Percentiles rank a stretch among this genome's conserved stretches.
phyloP scores from a whole-genome alignment of 306 rosid species.

The Sphenostylis stenocarpa region DNA sequence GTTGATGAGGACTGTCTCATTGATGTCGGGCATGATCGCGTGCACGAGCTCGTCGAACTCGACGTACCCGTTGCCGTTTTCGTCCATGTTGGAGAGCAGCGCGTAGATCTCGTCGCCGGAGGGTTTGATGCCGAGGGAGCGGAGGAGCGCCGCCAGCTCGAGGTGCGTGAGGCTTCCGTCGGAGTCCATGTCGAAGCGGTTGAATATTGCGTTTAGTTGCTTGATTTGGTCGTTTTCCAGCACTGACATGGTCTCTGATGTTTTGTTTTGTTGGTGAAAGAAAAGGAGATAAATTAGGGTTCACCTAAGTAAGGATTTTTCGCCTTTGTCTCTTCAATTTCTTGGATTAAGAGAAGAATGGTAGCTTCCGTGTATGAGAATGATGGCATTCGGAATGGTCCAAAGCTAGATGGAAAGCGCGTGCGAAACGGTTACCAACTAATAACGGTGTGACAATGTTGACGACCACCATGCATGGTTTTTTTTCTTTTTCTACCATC shows the following conservation, averaged over 20 bases:
- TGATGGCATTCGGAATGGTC: neutral
- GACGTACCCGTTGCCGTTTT: slow-evolving; percentile 66
- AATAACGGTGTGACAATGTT: neutral
- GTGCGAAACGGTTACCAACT: neutral
- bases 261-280: neutral
- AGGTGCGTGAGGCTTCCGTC: slow-evolving; percentile 92
- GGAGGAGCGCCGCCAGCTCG: slow-evolving; percentile 84
- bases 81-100: slow-evolving; percentile 64
- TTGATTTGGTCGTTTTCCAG: slow-evolving; percentile 49
- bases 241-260: neutral
- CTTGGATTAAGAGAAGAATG: neutral
- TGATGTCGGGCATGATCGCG: slow-evolving; percentile 62
- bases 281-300: no score
- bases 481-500: no score
- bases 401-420: neutral
- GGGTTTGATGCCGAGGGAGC: slow-evolving; percentile 79
- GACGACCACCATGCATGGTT: no score
- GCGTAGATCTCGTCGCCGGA: slow-evolving; percentile 64
- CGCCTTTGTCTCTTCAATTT: neutral
- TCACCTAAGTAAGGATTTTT: neutral
- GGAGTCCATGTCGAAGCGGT: slow-evolving; percentile 79
- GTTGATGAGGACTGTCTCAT: slow-evolving; percentile 52
- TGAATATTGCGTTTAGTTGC: slow-evolving; percentile 71
- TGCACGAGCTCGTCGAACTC: slow-evolving; percentile 71
- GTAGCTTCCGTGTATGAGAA: neutral